A percentile compares a stretch with the other conserved stretches of the same genome.
These are phyloP conservation scores for Volvox africanus DNA, from an alignment of 139 green algal species.

Conservation along the genomic window DNA sequence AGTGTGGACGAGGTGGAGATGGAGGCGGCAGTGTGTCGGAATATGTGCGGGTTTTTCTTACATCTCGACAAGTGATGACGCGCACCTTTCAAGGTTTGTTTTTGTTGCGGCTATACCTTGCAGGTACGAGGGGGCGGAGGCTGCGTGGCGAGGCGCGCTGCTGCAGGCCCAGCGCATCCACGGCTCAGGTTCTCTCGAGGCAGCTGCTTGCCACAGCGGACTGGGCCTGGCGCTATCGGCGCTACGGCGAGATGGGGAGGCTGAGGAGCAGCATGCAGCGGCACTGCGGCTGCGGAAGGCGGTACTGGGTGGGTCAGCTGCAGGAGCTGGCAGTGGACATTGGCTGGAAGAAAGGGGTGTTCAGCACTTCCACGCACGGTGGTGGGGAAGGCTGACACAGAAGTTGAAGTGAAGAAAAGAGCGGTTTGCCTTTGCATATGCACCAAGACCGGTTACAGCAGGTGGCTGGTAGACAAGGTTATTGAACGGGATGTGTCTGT, in stretches of 20 bases:
- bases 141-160: slow-evolving; percentile 11
- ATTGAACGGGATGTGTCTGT: too few relatives aligned
- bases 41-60: too few relatives aligned
- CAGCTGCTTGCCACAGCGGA: slow-evolving; percentile 40
- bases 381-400: too few relatives aligned
- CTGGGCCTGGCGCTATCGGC: slow-evolving; percentile 34
- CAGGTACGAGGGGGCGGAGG: slow-evolving; percentile 48
- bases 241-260: not conserved
- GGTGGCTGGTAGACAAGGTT: too few relatives aligned
- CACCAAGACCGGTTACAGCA: too few relatives aligned
- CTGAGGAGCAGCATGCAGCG: slow-evolving; percentile 14
- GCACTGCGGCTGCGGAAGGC: slow-evolving; percentile 36
- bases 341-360: not conserved
- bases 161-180: not conserved
- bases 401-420: too few relatives aligned
- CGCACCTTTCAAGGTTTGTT: not conserved
- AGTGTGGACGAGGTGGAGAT: not conserved
- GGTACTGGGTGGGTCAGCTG: not conserved
- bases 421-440: too few relatives aligned
- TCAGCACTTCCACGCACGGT: too few relatives aligned
- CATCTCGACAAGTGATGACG: too few relatives aligned
- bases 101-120: not conserved
- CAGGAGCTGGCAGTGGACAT: not conserved
- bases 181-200: slow-evolving; percentile 30
- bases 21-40: too few relatives aligned